Base-by-base conservation (phyloP, 2,329 filamentous ascomycete genomes). In the Phialophora expanda region DNA sequence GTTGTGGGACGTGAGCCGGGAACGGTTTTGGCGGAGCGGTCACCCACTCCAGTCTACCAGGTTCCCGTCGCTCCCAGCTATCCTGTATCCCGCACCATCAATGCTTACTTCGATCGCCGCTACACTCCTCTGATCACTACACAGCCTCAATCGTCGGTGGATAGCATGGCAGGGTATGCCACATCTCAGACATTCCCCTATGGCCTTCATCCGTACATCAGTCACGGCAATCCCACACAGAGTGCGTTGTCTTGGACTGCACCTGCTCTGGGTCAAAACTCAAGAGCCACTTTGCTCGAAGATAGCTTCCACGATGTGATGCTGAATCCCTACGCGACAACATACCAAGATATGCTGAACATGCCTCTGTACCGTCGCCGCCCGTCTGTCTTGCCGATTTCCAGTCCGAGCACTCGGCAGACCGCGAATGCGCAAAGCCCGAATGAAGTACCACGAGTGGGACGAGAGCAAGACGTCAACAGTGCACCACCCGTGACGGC, bases 281-380 rank as follows among this genome's bases (percentile, higher is more conserved):
- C 41, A 20, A 38, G 22, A 7, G 54, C 56, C 14, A 17, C 17
- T 32, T 26, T 41, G 26, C 22, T 51, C 8, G 51, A 56, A 20
- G 44, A 48, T 22, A 46, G 24, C 30, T 50, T 32, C 28, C 44
- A 60, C 50, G 60, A 64, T 17, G 26, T 65, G 50, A 46, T 53
- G 17, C 56, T 69, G 24, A 66, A 66, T 34, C 65, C 67, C 9
- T 55, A 61, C 61, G 65, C 67, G 14, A 65, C 17, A 6, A 65
- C 67, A 9, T 69, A 67, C 26, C 56, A 65, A 56, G 65, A 69
- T n/a, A 53, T 69, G 65, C 62, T 69, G 11, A 65, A 62, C 24
- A 67, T 67, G 65, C 65, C 67, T 7, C 32, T 69, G 51, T 63
- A 69, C 44, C 50, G 50, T n/a, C 59, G 51, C 14, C 55, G 60